phyloP scores from a whole-genome alignment of 2,329 filamentous ascomycete species.

The Chaetomiaceae sp. region DNA sequence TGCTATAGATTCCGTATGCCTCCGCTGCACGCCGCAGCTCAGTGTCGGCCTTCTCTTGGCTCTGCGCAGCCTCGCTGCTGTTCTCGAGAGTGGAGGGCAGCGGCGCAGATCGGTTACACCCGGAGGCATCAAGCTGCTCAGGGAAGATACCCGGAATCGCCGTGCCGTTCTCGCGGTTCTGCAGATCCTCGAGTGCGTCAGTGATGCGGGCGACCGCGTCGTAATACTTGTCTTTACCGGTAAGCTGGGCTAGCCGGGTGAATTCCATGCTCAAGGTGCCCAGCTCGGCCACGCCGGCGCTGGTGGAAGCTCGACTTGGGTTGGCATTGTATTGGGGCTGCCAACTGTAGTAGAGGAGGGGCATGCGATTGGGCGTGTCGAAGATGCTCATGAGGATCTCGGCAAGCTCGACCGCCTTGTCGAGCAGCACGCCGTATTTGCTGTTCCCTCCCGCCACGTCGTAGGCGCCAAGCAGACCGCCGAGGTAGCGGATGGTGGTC shows the following conservation, averaged over 20 bases:
- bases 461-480: conserved; percentile 78
- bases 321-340: conserved; percentile 57
- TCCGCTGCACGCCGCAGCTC: background rate
- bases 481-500: conserved; percentile 85
- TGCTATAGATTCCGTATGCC: conserved; percentile 1
- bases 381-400: conserved; percentile 78
- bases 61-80: conserved; percentile 30
- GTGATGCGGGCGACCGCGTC: conserved; percentile 85
- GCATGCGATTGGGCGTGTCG: conserved; percentile 92
- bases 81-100: conserved; percentile 23
- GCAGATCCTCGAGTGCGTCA: conserved; percentile 67
- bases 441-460: conserved; percentile 66
- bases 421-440: conserved; percentile 59
- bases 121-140: conserved; percentile 67
- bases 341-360: conserved; percentile 74
- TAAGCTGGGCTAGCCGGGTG: conserved; percentile 80
- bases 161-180: conserved; percentile 53
- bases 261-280: conserved; percentile 83
- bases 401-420: conserved; percentile 72
- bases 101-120: conserved; percentile 58
- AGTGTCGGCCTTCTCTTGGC: conserved; percentile 25
- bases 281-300: conserved; percentile 61
- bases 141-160: conserved; percentile 76
- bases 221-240: conserved; percentile 75
- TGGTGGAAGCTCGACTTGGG: conserved; percentile 53